Percentiles rank a stretch among this genome's conserved stretches.
These are phyloP conservation scores for Solanum paucissectum DNA, from an alignment of 257 asterid species.

Conservation along the genomic window DNA sequence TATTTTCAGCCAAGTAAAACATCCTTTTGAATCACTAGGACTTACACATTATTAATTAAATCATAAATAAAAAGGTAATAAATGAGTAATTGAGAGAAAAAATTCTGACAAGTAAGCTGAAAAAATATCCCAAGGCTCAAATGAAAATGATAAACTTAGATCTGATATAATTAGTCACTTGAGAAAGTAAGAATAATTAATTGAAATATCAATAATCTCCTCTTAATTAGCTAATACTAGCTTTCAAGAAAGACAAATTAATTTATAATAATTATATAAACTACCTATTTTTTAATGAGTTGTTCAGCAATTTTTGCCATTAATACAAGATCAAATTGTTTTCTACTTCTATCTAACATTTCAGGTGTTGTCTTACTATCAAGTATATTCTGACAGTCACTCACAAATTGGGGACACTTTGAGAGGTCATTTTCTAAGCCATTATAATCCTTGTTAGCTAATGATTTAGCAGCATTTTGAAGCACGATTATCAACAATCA, in stretches of 20 bases:
- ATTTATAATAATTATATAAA: not conserved
- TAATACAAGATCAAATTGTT: not conserved
- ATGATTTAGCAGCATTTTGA: not conserved
- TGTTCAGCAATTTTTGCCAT: not conserved
- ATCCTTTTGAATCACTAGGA: slow-evolving; percentile 40
- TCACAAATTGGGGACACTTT: not conserved
- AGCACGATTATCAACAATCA: not conserved
- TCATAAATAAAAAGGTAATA: not conserved
- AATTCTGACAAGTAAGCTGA: not conserved
- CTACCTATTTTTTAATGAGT: not conserved
- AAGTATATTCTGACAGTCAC: not conserved
- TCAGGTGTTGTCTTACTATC: not conserved
- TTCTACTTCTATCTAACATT: not conserved
- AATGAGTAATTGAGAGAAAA: not conserved
- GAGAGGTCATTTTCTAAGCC: not conserved
- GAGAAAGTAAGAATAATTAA: not conserved
- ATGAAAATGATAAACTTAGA: not conserved
- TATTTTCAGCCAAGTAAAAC: slow-evolving; percentile 15
- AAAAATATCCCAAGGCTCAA: not conserved
- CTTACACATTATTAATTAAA: not conserved
- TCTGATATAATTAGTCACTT: not conserved
- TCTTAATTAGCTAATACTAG: not conserved
- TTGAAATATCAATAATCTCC: not conserved
- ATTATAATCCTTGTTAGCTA: not conserved
- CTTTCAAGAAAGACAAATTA: not conserved